Conservation (phyloP, 345 rosid genomes). For the Acer saccharum region DNA sequence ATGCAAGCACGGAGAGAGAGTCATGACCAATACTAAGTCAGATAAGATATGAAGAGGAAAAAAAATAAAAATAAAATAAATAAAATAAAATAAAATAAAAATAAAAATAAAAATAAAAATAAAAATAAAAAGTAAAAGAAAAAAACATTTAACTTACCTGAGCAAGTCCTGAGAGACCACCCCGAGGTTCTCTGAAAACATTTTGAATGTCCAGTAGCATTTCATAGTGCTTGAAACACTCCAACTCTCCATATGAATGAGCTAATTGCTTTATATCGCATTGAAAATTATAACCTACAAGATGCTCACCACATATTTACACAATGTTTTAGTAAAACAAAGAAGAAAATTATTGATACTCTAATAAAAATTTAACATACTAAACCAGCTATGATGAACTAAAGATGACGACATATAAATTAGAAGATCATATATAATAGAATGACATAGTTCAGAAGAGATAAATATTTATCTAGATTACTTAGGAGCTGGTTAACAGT, state of each 20-base stretch:
- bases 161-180: constrained; percentile 87
- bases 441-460: background rate
- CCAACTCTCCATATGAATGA: constrained; percentile 64
- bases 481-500: background rate
- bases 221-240: constrained; percentile 81
- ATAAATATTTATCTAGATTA: background rate
- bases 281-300: constrained; percentile 83
- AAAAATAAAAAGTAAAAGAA: too few relatives aligned
- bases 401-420: background rate
- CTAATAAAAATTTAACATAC: background rate
- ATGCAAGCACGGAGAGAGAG: constrained; percentile 1
- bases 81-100: too few relatives aligned
- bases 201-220: constrained; percentile 84
- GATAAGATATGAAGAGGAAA: background rate
- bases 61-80: too few relatives aligned
- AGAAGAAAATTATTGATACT: background rate
- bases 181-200: constrained; percentile 63
- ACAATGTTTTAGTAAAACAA: background rate
- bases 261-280: constrained; percentile 74
- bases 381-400: background rate
- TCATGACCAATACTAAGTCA: constrained; percentile 4
- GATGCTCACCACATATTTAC: background rate
- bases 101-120: too few relatives aligned
- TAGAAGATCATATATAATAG: background rate
- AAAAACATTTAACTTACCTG: constrained; percentile 44